A percentile compares a stretch with the other conserved stretches of the same genome.
Evolutionary conservation across 2,329 filamentous ascomycete genomes (phyloP).

Genomic region (Lecanoromycetidae sp.): DNA sequence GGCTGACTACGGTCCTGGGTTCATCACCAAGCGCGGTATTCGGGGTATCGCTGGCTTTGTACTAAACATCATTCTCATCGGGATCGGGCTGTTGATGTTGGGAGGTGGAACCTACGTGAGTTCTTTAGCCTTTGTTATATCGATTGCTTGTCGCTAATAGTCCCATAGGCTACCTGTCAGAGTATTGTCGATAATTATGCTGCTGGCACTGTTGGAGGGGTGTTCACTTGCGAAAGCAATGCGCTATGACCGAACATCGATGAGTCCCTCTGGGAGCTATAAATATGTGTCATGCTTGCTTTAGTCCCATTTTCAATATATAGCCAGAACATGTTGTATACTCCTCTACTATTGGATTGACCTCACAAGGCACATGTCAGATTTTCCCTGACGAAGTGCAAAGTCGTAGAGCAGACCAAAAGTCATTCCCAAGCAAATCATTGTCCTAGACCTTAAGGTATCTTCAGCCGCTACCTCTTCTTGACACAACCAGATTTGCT

Average conservation of each 20-base stretch:
- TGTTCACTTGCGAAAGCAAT: conserved; percentile 56
- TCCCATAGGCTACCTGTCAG: conserved; percentile 37
- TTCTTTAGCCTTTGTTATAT: neutral
- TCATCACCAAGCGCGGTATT: conserved; percentile 38
- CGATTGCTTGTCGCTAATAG: conserved; percentile 17
- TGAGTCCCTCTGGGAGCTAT: neutral
- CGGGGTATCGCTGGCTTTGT: conserved; percentile 19
- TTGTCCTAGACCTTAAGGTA: too few species aligned
- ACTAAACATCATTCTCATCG: conserved; percentile 61
- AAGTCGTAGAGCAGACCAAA: too few species aligned
- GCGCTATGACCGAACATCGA: conserved; percentile 1
- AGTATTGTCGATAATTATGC: conserved; percentile 63
- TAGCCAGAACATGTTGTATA: too few species aligned
- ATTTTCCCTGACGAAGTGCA: too few species aligned
- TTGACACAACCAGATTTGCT: too few species aligned
- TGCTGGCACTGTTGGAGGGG: conserved; percentile 50
- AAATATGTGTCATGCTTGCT: neutral
- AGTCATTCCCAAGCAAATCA: too few species aligned
- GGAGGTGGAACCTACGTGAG: conserved; percentile 64
- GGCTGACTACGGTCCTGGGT: conserved; percentile 46
- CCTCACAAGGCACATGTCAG: too few species aligned
- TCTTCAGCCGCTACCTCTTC: too few species aligned
- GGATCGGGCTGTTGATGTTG: conserved; percentile 68
- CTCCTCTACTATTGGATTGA: too few species aligned
- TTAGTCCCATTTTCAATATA: too few species aligned